These are phyloP conservation scores for Lippia alba DNA, from an alignment of 305 asterid species.

Conservation along the genomic window DNA sequence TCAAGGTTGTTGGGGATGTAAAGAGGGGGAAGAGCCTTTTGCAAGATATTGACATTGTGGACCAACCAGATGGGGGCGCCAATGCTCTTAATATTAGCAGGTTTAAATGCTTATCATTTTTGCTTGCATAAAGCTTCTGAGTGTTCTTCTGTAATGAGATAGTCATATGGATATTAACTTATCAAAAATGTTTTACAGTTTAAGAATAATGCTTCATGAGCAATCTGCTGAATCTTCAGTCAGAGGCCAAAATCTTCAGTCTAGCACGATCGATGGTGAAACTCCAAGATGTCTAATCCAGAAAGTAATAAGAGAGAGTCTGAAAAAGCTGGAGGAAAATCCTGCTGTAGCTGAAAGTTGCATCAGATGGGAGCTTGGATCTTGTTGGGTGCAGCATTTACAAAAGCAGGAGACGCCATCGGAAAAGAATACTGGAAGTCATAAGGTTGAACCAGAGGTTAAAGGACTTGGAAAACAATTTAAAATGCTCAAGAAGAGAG, in stretches of 20 bases:
- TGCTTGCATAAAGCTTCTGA: slow-evolving; percentile 32
- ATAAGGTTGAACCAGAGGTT: slow-evolving; percentile 72
- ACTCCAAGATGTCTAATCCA: slow-evolving; percentile 60
- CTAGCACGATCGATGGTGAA: slow-evolving; percentile 48
- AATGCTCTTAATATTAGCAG: slow-evolving; percentile 95
- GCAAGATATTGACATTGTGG: slow-evolving; percentile 75
- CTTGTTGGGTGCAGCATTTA: slow-evolving; percentile 98
- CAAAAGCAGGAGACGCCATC: slow-evolving; percentile 77
- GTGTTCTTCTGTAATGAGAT: slow-evolving; percentile 33
- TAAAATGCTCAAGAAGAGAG: slow-evolving; percentile 92
- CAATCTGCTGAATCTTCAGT: slow-evolving; percentile 55
- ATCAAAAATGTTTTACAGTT: slow-evolving; percentile 59
- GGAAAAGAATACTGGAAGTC: slow-evolving; percentile 53
- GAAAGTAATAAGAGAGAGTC: slow-evolving; percentile 69
- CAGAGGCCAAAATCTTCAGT: slow-evolving; percentile 54
- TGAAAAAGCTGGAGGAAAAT: slow-evolving; percentile 54
- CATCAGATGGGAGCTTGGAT: slow-evolving; percentile 99
- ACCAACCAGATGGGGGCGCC: slow-evolving; percentile 95
- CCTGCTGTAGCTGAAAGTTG: slow-evolving; percentile 51
- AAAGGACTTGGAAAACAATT: slow-evolving; percentile 98
- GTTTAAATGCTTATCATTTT: slow-evolving; percentile 44
- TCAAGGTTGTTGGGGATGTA: slow-evolving; percentile 74
- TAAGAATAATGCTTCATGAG: slow-evolving; percentile 74
- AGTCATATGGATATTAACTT: slow-evolving; percentile 36
- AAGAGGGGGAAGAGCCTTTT: slow-evolving; percentile 54